Evolutionary conservation across 371 early-diverging fungal genomes (phyloP).

Genomic region (Lichtheimia corymbifera): DNA sequence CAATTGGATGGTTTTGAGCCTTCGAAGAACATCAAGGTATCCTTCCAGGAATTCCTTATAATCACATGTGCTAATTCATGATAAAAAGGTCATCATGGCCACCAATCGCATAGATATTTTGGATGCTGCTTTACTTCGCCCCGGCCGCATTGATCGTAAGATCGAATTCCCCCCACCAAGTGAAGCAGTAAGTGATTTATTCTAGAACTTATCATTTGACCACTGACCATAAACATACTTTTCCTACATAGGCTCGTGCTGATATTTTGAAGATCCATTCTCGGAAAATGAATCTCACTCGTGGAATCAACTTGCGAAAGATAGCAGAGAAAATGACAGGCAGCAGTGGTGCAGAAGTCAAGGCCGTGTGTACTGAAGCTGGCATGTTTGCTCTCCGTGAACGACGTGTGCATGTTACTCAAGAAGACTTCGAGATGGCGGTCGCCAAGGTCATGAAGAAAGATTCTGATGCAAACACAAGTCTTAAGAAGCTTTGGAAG

Average conservation of each 20-base stretch:
- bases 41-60: no score
- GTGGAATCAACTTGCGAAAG: constrained; percentile 98
- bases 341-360: constrained; percentile 82
- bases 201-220: constrained; percentile 6
- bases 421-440: constrained; percentile 99
- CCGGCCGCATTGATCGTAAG: constrained; percentile 99
- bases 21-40: constrained; percentile 97
- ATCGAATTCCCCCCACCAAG: constrained; percentile 99
- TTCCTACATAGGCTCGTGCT: constrained; percentile 78
- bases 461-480: constrained; percentile 95
- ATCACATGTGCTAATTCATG: background rate
- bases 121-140: constrained; percentile 99
- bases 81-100: constrained; percentile 48
- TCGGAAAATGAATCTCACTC: constrained; percentile 97
- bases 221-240: background rate
- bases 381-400: constrained; percentile 99
- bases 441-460: constrained; percentile 99
- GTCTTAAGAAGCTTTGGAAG: constrained; percentile 97
- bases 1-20: constrained; percentile 99
- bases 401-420: constrained; percentile 98
- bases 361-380: constrained; percentile 99
- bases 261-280: constrained; percentile 99
- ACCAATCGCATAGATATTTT: constrained; percentile 96
- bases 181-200: constrained; percentile 30
- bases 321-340: constrained; percentile 99